A percentile compares a stretch with the other conserved stretches of the same genome.
These are phyloP conservation scores for Paraconiothyrium brasiliense DNA, from an alignment of 2,329 filamentous ascomycete species.

Conservation along the genomic window DNA sequence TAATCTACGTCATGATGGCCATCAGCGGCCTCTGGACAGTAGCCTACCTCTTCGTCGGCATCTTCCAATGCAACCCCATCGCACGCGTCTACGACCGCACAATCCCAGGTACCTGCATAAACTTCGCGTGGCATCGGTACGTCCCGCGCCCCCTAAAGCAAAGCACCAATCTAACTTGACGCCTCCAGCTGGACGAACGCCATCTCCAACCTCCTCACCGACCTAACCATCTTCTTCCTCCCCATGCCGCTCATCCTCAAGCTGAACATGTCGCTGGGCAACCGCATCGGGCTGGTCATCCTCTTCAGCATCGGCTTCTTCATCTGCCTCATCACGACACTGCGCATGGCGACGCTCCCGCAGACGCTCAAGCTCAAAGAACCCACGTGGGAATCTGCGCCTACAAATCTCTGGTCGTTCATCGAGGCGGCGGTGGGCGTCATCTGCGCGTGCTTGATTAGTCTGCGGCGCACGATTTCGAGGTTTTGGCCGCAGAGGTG, in stretches of 20 bases:
- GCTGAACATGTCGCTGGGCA: conserved; percentile 33
- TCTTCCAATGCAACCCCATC: conserved; percentile 36
- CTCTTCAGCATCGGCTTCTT: conserved; percentile 41
- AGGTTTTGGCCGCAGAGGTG: conserved; percentile 27
- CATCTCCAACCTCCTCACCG: conserved; percentile 30
- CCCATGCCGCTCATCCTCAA: conserved; percentile 32
- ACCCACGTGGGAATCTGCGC: conserved; percentile 35
- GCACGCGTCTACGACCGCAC: conserved; percentile 25
- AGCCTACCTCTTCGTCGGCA: conserved; percentile 27
- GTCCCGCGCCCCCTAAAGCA: conserved; percentile 1
- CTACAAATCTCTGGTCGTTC: conserved; percentile 40
- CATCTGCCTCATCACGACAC: conserved; percentile 35
- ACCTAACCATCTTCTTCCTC: conserved; percentile 32
- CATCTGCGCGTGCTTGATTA: conserved; percentile 40
- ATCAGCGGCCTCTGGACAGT: conserved; percentile 30
- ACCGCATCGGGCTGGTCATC: conserved; percentile 29
- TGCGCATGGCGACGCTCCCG: conserved; percentile 39
- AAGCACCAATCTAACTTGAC: neutral
- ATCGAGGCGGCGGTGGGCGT: conserved; percentile 39
- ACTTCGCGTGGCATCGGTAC: conserved; percentile 34
- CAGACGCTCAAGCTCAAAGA: conserved; percentile 28
- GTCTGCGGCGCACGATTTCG: conserved; percentile 29
- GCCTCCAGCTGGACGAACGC: conserved; percentile 32
- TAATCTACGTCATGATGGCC: conserved; percentile 27
- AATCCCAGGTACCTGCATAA: conserved; percentile 32